Conservation (phyloP, 208 protist genomes). For the Acanthamoeba castellanii region DNA sequence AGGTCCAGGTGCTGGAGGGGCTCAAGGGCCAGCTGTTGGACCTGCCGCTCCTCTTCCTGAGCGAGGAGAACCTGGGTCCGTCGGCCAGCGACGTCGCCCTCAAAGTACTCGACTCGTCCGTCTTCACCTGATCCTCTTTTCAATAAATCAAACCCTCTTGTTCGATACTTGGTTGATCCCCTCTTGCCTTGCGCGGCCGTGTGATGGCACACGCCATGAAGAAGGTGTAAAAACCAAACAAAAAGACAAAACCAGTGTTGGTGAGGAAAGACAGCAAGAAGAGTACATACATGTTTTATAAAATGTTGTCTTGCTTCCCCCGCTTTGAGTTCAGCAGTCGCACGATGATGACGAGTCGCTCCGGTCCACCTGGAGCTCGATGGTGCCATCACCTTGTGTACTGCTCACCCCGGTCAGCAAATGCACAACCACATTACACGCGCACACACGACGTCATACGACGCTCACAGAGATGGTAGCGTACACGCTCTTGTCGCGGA, state of each 20-base stretch:
- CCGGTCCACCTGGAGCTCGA: not conserved
- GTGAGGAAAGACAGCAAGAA: no score
- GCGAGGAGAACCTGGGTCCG: not conserved
- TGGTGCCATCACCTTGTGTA: not conserved
- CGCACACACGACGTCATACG: not conserved
- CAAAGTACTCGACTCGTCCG: not conserved
- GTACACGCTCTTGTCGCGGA: slow-evolving; percentile 35
- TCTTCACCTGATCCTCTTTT: slow-evolving; percentile 5
- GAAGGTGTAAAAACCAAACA: no score
- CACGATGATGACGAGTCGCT: not conserved
- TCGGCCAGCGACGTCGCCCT: not conserved
- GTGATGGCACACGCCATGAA: no score
- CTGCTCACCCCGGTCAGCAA: not conserved
- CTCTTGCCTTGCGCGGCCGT: no score
- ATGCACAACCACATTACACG: not conserved
- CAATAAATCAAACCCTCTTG: no score
- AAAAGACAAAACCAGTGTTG: no score
- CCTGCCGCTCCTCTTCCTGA: not conserved
- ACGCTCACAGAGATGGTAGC: not conserved
- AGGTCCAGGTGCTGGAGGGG: not conserved
- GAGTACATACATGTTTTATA: no score
- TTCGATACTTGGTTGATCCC: no score
- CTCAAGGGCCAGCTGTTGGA: slow-evolving; percentile 6
- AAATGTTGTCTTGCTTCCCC: no score
- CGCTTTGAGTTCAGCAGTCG: not conserved